phyloP scores from a whole-genome alignment of 805 yeast species.

The Schizosaccharomyces octosporus region DNA sequence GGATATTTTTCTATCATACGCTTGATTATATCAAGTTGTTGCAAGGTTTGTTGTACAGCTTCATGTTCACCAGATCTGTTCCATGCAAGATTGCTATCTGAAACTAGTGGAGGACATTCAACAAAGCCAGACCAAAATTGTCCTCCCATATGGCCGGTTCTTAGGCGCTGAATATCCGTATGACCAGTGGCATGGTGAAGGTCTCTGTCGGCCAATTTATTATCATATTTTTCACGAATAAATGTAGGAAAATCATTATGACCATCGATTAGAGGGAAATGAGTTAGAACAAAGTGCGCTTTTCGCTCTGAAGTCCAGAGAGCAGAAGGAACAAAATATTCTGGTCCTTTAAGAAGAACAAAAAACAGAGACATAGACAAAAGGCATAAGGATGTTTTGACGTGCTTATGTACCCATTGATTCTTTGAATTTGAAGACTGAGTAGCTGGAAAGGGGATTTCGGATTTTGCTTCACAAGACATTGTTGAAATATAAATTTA shows the following conservation, averaged over 20 bases:
- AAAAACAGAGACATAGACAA: too few species aligned
- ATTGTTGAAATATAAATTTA: too few species aligned
- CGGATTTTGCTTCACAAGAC: too few species aligned
- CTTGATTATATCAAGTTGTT: slow-evolving; percentile 1
- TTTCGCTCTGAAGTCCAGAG: background rate
- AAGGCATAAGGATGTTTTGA: too few species aligned
- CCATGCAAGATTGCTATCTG: background rate
- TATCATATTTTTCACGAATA: background rate
- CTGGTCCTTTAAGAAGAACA: too few species aligned
- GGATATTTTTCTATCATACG: background rate
- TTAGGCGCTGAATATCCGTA: slow-evolving; percentile 1
- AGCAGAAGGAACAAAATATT: too few species aligned
- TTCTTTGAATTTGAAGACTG: too few species aligned
- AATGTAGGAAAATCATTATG: slow-evolving; percentile 2
- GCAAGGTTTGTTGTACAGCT: background rate
- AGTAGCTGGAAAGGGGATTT: too few species aligned
- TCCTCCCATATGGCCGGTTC: background rate
- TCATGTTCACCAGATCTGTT: slow-evolving; percentile 1
- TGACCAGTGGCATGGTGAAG: background rate
- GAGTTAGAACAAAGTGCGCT: background rate
- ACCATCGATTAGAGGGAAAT: slow-evolving; percentile 1
- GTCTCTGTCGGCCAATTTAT: background rate
- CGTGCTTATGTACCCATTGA: too few species aligned
- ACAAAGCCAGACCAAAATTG: slow-evolving; percentile 3
- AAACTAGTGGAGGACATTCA: background rate